These are phyloP conservation scores for Calonectria honghensis DNA, from an alignment of 2,329 filamentous ascomycete species.

Conservation along the genomic window DNA sequence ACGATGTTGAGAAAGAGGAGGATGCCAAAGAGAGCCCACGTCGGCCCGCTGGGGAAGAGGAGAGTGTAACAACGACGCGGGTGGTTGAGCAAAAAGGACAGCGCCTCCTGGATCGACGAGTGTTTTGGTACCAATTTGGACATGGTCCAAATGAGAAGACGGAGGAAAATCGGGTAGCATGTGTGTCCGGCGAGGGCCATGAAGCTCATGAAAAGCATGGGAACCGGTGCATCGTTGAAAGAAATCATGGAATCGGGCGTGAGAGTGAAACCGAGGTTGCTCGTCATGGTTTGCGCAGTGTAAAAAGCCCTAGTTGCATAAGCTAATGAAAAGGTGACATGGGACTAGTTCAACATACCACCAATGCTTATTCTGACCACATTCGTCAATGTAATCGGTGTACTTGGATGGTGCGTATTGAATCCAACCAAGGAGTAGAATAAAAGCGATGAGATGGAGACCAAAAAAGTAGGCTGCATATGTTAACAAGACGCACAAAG, in stretches of 20 bases:
- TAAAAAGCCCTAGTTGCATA: slow-evolving; percentile 65
- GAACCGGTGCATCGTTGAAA: slow-evolving; percentile 66
- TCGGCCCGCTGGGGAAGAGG: slow-evolving; percentile 76
- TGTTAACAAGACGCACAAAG: not conserved
- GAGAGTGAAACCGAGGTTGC: slow-evolving; percentile 73
- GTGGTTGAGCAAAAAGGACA: slow-evolving; percentile 77
- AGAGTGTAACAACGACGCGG: slow-evolving; percentile 78
- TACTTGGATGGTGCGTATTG: slow-evolving; percentile 64
- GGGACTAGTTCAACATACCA: slow-evolving; percentile 63
- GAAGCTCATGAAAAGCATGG: slow-evolving; percentile 68
- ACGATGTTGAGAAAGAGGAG: slow-evolving; percentile 72
- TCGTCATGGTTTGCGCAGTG: slow-evolving; percentile 70
- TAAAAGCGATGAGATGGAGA: slow-evolving; percentile 67
- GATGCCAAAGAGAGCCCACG: slow-evolving; percentile 73
- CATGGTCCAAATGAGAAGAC: slow-evolving; percentile 75
- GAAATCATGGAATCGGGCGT: slow-evolving; percentile 73
- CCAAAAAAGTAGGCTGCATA: slow-evolving; percentile 66
- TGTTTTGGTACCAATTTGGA: slow-evolving; percentile 66
- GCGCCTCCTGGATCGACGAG: slow-evolving; percentile 63
- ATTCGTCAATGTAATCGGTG: slow-evolving; percentile 60
- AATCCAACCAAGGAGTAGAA: slow-evolving; percentile 70
- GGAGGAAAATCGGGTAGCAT: slow-evolving; percentile 74
- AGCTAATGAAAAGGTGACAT: slow-evolving; percentile 8
- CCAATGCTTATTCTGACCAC: slow-evolving; percentile 66
- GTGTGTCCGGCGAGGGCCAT: slow-evolving; percentile 73